Base-by-base conservation (phyloP, 2,329 filamentous ascomycete genomes). In the Bipolaris oryzae region DNA sequence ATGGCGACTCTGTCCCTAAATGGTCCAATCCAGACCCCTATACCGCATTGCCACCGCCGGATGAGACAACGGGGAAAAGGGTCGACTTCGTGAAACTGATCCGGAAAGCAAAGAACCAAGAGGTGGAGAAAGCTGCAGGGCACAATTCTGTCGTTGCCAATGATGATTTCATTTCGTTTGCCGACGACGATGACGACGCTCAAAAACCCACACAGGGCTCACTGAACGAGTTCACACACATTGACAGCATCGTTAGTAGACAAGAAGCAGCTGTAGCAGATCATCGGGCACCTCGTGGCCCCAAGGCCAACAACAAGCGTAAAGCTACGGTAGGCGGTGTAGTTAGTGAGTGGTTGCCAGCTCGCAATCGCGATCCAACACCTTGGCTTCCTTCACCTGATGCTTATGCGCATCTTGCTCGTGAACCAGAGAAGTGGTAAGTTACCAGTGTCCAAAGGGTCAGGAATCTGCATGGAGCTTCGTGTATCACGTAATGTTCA, bases 1-100 rank as follows among this genome's bases (percentile, higher is more conserved):
- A 74, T 50, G 70, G 71, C 57, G 59, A 76, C 41, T 73, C 71
- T 6, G 72, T 74, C 5, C 92, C 92, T 3, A 92, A 90, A 74
- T 98, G 94, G 94, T 96, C 92, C 4, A 98, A 98, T 67, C 93
- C 94, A 3, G 94, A 98, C 73, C 92, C 93, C 0, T 97, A 98
- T 76, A 96, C 91, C 5, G 90, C 87, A 2, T 81, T 96, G 9
- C 94, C 94, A 7, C 92, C 92, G 6, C 85, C 88, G 0, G 89
- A 93, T 62, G 89, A 92, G 52, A 59, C 65, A 5, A 82, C 85
- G 37, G 84, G 85, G 18, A 96, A 95, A 77, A 92, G 89, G 76
- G 88, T 87, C 64, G 92, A 97, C 64, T 89, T 97, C 37, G 91
- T 98, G 34, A 91, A 96, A 69, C 77, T 96, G 58, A 97, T 98